Conservation (phyloP, 495 filamentous ascomycete species). For the Talaromyces ruber region DNA sequence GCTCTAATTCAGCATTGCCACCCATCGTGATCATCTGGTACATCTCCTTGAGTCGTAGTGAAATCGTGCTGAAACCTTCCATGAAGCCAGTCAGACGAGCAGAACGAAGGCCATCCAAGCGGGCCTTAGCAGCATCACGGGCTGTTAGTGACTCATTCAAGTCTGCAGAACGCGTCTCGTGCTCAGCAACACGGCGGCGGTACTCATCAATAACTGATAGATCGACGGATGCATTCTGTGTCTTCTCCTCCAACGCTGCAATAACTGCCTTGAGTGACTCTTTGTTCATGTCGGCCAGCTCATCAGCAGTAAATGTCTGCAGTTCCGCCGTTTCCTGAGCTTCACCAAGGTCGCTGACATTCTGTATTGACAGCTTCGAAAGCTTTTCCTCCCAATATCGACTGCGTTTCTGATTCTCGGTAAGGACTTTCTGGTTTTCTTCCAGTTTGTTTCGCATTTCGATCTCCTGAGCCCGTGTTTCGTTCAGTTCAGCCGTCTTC, state of each 20-base stretch:
- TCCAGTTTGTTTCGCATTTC: conserved; percentile 98
- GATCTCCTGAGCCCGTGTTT: conserved; percentile 82
- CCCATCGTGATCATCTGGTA: conserved; percentile 99
- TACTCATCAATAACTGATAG: conserved; percentile 89
- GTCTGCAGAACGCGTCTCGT: conserved; percentile 72
- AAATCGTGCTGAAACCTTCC: conserved; percentile 93
- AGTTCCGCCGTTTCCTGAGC: conserved; percentile 50
- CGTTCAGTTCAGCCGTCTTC: conserved; percentile 80
- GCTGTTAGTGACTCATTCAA: conserved; percentile 62
- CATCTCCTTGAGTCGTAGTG: conserved; percentile 96
- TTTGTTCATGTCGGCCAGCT: conserved; percentile 89
- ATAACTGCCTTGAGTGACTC: conserved; percentile 79
- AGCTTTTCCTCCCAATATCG: conserved; percentile 86
- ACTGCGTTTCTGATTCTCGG: conserved; percentile 77
- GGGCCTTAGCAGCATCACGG: conserved; percentile 80
- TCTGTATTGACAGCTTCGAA: conserved; percentile 65
- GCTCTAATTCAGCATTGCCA: conserved; percentile 92
- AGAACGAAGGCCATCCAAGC: conserved; percentile 82
- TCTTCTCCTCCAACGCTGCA: conserved; percentile 85
- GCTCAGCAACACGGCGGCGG: conserved; percentile 79
- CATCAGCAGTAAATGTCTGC: conserved; percentile 78
- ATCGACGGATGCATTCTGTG: conserved; percentile 80
- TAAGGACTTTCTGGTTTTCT: conserved; percentile 83
- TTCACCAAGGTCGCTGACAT: conserved; percentile 60
- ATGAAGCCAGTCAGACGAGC: conserved; percentile 93